Evolutionary conservation across 306 rosid genomes (phyloP).

Genomic region (Begonia peltatifolia): DNA sequence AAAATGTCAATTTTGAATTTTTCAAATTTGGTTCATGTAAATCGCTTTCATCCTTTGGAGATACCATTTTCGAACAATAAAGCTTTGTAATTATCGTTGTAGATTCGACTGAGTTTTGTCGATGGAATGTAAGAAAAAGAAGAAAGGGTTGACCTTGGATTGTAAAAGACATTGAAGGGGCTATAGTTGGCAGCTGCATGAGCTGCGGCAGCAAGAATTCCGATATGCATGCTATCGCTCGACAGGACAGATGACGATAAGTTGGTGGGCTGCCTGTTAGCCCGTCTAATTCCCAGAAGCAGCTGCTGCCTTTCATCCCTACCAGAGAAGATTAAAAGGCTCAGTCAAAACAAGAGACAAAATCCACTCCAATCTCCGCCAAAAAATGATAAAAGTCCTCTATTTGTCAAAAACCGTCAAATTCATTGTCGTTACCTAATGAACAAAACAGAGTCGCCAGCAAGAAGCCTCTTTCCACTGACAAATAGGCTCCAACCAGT

Average conservation of each 20-base stretch:
- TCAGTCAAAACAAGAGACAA: too few relatives aligned
- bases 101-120: neutral
- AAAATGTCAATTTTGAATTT: neutral
- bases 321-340: neutral
- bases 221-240: constrained; percentile 96
- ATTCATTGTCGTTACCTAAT: constrained; percentile 43
- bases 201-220: constrained; percentile 96
- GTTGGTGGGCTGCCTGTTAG: constrained; percentile 75
- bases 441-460: constrained; percentile 91
- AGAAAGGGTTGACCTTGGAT: constrained; percentile 57
- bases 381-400: neutral
- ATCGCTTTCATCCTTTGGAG: neutral
- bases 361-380: too few relatives aligned
- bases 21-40: too few relatives aligned
- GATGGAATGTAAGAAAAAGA: neutral
- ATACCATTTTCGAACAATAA: too few relatives aligned
- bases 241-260: constrained; percentile 83
- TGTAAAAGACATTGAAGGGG: constrained; percentile 75
- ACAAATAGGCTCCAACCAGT: constrained; percentile 98
- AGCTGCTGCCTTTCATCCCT: constrained; percentile 96
- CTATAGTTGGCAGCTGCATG: constrained; percentile 90
- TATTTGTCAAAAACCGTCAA: neutral
- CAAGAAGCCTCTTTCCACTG: constrained; percentile 79
- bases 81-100: too few relatives aligned
- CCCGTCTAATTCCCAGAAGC: constrained; percentile 90